phyloP scores from a whole-genome alignment of 805 yeast genomes.

The Yamadazyma akitaensis region DNA sequence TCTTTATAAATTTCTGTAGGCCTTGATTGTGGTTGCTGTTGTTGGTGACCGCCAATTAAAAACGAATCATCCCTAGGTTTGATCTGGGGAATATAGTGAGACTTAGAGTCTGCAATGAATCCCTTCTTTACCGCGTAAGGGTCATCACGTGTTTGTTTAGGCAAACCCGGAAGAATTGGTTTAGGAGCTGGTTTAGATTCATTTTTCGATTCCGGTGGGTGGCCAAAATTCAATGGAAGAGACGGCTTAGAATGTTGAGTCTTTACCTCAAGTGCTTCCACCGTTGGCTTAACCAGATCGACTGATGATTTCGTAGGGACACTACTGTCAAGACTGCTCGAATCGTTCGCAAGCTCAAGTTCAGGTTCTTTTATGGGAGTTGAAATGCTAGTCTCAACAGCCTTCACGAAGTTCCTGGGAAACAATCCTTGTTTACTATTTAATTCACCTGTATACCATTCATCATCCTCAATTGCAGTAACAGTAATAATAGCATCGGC shows the following conservation, averaged over 20 bases:
- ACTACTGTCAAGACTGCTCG: neutral
- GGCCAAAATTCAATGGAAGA: neutral
- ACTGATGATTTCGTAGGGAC: neutral
- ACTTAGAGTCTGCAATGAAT: conserved; percentile 53
- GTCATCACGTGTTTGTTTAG: conserved; percentile 32
- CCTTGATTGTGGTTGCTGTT: conserved; percentile 19
- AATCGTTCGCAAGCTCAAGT: conserved; percentile 3
- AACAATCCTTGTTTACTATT: conserved; percentile 74
- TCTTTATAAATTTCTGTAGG: conserved; percentile 23
- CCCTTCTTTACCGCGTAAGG: conserved; percentile 53
- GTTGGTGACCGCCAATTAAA: conserved; percentile 23
- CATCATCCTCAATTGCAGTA: conserved; percentile 79
- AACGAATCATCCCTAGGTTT: conserved; percentile 39
- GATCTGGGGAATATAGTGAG: conserved; percentile 54
- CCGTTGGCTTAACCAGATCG: neutral
- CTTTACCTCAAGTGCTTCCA: neutral
- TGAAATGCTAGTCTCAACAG: conserved; percentile 1
- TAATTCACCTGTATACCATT: conserved; percentile 81
- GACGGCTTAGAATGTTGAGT: neutral
- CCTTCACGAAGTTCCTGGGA: conserved; percentile 78
- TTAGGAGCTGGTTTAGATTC: neutral
- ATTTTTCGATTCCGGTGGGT: neutral
- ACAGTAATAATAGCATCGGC: conserved; percentile 73
- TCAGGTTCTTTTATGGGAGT: neutral
- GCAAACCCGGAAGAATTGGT: conserved; percentile 5